phyloP scores from a whole-genome alignment of 768 basidiomycete species.

The Phlegmacium glaucopus region DNA sequence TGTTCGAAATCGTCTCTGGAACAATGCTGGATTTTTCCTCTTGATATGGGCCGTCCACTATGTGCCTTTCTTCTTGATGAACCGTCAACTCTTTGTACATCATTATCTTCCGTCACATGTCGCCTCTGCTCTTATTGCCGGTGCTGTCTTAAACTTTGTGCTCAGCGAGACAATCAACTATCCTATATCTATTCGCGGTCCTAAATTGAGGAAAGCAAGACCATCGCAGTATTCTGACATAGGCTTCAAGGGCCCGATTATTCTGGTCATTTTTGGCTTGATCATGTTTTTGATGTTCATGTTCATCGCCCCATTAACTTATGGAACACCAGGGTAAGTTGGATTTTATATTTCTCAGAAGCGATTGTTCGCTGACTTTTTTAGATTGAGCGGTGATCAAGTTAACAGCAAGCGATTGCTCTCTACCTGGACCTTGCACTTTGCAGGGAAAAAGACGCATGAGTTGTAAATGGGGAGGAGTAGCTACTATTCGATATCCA shows the following conservation, averaged over 20 bases:
- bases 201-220: constrained; percentile 52
- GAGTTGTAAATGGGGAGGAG: constrained; percentile 28
- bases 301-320: constrained; percentile 88
- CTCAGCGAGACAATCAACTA: constrained; percentile 89
- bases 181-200: constrained; percentile 78
- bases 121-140: constrained; percentile 88
- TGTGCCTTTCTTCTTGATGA: constrained; percentile 97
- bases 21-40: constrained; percentile 94
- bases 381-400: constrained; percentile 76
- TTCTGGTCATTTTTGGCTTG: constrained; percentile 54
- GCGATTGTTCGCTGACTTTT: constrained; percentile 13
- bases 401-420: constrained; percentile 84
- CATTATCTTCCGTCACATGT: constrained; percentile 98
- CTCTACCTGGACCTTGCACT: constrained; percentile 92
- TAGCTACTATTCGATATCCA: too few species aligned
- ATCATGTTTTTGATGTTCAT: constrained; percentile 62
- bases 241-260: constrained; percentile 71
- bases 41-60: constrained; percentile 95
- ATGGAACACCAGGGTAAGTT: constrained; percentile 89
- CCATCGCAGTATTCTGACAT: constrained; percentile 65
- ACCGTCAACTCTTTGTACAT: constrained; percentile 93
- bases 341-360: not conserved
- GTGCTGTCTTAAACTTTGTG: constrained; percentile 87
- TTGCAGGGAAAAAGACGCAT: constrained; percentile 65
- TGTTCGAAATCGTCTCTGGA: constrained; percentile 91